These are phyloP conservation scores for Lachancea quebecensis DNA, from an alignment of 805 yeast species.

Conservation along the genomic window DNA sequence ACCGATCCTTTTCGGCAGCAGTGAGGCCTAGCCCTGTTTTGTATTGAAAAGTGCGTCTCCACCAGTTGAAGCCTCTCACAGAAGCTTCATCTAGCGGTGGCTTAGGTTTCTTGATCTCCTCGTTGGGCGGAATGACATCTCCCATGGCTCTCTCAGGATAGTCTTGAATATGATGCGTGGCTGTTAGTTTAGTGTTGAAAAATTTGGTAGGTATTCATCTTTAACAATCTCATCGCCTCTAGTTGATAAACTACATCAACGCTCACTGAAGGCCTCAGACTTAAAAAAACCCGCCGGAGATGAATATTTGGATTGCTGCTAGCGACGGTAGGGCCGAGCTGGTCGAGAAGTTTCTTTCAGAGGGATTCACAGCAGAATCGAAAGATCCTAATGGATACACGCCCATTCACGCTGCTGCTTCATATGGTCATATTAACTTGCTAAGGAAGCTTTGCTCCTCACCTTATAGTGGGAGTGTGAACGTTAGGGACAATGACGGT, in stretches of 20 bases:
- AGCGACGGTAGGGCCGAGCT: slow-evolving; percentile 65
- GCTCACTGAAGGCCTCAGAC: no score
- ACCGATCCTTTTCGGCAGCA: slow-evolving; percentile 44
- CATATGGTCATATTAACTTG: slow-evolving; percentile 76
- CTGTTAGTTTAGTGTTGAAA: not conserved
- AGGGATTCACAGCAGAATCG: slow-evolving; percentile 55
- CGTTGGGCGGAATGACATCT: slow-evolving; percentile 13
- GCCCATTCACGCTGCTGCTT: slow-evolving; percentile 95
- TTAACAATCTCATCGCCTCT: not conserved
- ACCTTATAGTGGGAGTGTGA: slow-evolving; percentile 69
- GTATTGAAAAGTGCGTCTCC: slow-evolving; percentile 68
- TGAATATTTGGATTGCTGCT: slow-evolving; percentile 92
- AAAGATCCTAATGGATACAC: slow-evolving; percentile 94
- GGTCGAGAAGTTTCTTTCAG: slow-evolving; percentile 51
- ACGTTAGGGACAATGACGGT: slow-evolving; percentile 80
- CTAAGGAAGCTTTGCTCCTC: slow-evolving; percentile 31
- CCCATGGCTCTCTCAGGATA: not conserved
- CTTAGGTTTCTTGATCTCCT: slow-evolving; percentile 14
- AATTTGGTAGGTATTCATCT: slow-evolving; percentile 2
- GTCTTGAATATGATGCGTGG: not conserved
- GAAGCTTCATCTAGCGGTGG: slow-evolving; percentile 15
- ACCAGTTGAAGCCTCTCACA: slow-evolving; percentile 62
- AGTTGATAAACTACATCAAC: not conserved
- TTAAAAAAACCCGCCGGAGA: slow-evolving; percentile 1
- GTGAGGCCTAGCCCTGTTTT: slow-evolving; percentile 62